Base-by-base conservation (phyloP, 1,284 basidiomycete species). In the Ceratobasidium sp. region DNA sequence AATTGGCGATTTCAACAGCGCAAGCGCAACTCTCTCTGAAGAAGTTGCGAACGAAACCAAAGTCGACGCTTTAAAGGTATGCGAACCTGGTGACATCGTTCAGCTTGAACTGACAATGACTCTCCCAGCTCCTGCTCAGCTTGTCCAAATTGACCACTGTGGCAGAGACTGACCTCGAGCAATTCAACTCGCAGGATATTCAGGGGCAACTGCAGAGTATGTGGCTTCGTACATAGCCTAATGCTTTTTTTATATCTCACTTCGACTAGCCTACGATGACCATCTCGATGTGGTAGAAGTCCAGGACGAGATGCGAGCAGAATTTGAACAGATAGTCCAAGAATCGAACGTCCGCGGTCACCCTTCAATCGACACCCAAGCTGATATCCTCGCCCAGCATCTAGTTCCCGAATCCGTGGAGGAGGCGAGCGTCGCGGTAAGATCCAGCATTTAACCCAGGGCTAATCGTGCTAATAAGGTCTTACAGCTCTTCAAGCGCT, bases 101-200 rank as follows among this genome's bases (percentile, higher is more conserved):
- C 57, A 73, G 23, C 59, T 44, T 68, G 59, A 38, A 76, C 77
- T 83, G 77, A 81, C 38, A 62, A 8, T 48, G 20, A 7, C 38
- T 44, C 70, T 77, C 52, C 3, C 82, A 98, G 95, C 87, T 97
- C 67, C 93, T 96, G 88, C 89, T 97, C 75, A 97, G 96, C 82
- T 90, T 99, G 41, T 94, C 94, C 59, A 99, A 99, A 85, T 89
- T 99, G 6, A 88, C 94, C 0, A 91, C 94, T 78, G 87, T 98
- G 8, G 94, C 94, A 7, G 90, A 93, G 78, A 23, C 38, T 14
- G 44, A 75, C 38, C 83, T 92, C 78, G 90, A 92, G 79, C 78
- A 78, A 35, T 62, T 69, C 27, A 77, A 50, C 48, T 68, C 73
- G 5, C 71, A 66, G 6, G 62, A 71, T n/a, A 60, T 70, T 38